Evolutionary conservation across 129 eudicot species (phyloP).

Genomic region (Lactuca sativa): DNA sequence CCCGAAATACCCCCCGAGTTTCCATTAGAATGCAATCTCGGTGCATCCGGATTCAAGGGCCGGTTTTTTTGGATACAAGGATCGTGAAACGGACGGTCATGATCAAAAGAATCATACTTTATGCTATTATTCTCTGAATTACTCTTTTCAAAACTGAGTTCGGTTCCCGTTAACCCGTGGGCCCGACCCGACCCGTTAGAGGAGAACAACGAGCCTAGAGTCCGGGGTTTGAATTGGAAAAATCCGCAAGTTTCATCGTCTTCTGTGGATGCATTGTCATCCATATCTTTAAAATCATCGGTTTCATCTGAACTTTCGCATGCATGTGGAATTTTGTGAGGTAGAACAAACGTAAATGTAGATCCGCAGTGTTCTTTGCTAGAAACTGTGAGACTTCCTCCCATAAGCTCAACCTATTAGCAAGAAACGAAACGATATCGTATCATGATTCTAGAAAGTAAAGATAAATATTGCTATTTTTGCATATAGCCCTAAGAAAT

Average conservation of each 20-base stretch:
- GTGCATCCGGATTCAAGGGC: slow-evolving; percentile 23
- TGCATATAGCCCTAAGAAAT: background rate
- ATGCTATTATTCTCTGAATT: slow-evolving; percentile 19
- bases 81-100: slow-evolving; percentile 22
- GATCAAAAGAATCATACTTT: slow-evolving; percentile 1
- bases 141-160: slow-evolving; percentile 26
- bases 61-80: slow-evolving; percentile 24
- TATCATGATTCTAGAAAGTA: background rate
- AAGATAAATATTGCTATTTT: background rate
- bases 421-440: background rate
- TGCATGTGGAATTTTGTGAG: slow-evolving; percentile 57
- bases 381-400: slow-evolving; percentile 73
- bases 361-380: slow-evolving; percentile 72
- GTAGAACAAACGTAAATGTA: slow-evolving; percentile 67
- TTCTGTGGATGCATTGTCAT: slow-evolving; percentile 40
- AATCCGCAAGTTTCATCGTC: slow-evolving; percentile 52
- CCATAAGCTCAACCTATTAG: slow-evolving; percentile 75
- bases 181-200: slow-evolving; percentile 47
- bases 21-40: slow-evolving; percentile 26
- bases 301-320: slow-evolving; percentile 66
- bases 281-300: slow-evolving; percentile 59
- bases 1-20: slow-evolving; percentile 38
- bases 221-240: slow-evolving; percentile 62
- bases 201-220: slow-evolving; percentile 50
- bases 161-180: slow-evolving; percentile 39